Evolutionary conservation across 2,329 filamentous ascomycete species (phyloP).

Genomic region (Botryotinia convoluta): DNA sequence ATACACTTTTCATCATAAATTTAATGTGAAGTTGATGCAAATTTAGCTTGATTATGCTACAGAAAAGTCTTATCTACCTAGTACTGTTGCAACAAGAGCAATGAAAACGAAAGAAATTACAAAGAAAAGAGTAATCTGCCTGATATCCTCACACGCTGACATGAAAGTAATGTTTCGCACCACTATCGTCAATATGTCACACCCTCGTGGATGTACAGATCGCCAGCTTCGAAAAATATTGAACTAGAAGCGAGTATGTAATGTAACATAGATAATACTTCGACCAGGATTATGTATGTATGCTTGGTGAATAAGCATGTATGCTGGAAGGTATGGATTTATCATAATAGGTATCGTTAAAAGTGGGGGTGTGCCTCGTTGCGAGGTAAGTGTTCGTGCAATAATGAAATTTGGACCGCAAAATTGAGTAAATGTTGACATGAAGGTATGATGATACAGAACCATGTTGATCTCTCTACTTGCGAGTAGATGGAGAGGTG

Average conservation of each 20-base stretch:
- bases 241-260: constrained; percentile 29
- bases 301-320: constrained; percentile 33
- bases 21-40: neutral
- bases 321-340: constrained; percentile 26
- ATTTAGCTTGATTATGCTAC: constrained; percentile 33
- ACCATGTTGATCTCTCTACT: constrained; percentile 24
- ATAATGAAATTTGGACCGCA: constrained; percentile 19
- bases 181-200: constrained; percentile 33
- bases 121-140: constrained; percentile 32
- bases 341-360: constrained; percentile 22
- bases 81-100: constrained; percentile 30
- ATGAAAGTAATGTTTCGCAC: constrained; percentile 34
- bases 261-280: constrained; percentile 33
- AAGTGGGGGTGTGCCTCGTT: constrained; percentile 29
- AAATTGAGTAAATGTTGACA: constrained; percentile 25
- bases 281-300: constrained; percentile 30
- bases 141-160: constrained; percentile 34
- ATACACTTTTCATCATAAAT: neutral
- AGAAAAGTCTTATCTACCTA: constrained; percentile 28
- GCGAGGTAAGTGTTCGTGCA: constrained; percentile 24
- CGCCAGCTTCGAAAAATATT: constrained; percentile 36
- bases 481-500: constrained; percentile 36
- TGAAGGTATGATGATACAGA: constrained; percentile 14
- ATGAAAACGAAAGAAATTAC: constrained; percentile 33
- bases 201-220: constrained; percentile 33